phyloP scores from a whole-genome alignment of 257 asterid species.

The Plectranthus barbatus region DNA sequence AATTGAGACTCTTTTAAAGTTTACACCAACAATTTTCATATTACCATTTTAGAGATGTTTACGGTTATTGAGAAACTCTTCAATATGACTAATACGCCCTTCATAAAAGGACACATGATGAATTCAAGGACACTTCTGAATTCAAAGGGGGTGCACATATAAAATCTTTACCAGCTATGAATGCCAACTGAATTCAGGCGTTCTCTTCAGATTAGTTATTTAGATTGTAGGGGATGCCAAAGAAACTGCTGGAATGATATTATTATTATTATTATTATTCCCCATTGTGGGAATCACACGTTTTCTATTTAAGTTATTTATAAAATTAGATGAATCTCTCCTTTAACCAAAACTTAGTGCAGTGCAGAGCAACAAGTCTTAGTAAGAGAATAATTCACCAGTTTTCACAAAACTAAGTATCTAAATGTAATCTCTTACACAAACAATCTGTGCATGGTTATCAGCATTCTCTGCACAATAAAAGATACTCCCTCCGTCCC shows the following conservation, averaged over 20 bases:
- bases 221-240: neutral
- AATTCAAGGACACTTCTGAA: neutral
- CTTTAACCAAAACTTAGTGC: neutral
- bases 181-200: neutral
- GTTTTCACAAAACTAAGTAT: neutral
- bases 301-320: neutral
- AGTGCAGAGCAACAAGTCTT: neutral
- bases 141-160: neutral
- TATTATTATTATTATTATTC: neutral
- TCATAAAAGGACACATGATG: neutral
- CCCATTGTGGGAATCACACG: neutral
- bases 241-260: neutral
- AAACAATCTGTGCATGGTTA: constrained; percentile 3
- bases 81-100: neutral
- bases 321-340: neutral
- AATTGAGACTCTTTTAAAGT: no score
- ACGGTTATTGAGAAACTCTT: neutral
- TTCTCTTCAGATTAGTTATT: neutral
- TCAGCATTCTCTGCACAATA: neutral
- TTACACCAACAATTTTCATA: neutral
- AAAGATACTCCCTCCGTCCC: no score
- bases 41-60: neutral
- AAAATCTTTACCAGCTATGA: neutral
- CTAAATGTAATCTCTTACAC: neutral
- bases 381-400: neutral